These are phyloP conservation scores for Lactarius vividus DNA, from an alignment of 768 basidiomycete genomes.

Conservation along the genomic window DNA sequence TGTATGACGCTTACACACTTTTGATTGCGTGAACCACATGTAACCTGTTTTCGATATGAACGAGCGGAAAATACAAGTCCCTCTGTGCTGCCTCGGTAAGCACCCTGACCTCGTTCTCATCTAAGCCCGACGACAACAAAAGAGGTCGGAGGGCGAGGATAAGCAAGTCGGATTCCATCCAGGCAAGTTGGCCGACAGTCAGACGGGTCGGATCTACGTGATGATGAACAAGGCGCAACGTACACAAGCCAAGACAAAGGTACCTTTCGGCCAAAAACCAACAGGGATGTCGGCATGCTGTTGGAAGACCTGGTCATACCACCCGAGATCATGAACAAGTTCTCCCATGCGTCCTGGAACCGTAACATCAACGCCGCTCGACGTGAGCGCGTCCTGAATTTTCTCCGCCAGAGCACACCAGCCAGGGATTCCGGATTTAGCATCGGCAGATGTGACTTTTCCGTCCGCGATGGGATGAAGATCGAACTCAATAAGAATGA, in stretches of 20 bases:
- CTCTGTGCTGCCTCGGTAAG: constrained; percentile 62
- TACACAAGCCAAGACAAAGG: constrained; percentile 24
- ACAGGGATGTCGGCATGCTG: constrained; percentile 63
- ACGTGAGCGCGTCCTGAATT: constrained; percentile 52
- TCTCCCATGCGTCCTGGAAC: constrained; percentile 55
- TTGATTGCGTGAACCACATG: constrained; percentile 58
- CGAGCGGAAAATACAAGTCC: constrained; percentile 60
- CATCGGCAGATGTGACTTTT: constrained; percentile 36
- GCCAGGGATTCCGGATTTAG: constrained; percentile 44
- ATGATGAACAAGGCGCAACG: constrained; percentile 15
- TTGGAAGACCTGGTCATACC: constrained; percentile 55
- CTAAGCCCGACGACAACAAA: constrained; percentile 51
- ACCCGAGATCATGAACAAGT: constrained; percentile 46
- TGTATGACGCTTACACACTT: constrained; percentile 28
- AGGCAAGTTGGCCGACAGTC: constrained; percentile 66
- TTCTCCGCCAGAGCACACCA: constrained; percentile 67
- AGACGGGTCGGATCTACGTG: constrained; percentile 52
- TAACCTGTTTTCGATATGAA: constrained; percentile 48
- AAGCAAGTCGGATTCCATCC: constrained; percentile 69
- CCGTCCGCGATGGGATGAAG: constrained; percentile 49
- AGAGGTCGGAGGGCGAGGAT: constrained; percentile 62
- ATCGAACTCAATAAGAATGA: constrained; percentile 64
- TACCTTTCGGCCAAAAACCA: constrained; percentile 67
- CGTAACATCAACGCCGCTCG: constrained; percentile 52
- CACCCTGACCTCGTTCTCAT: constrained; percentile 51